Percentiles rank a stretch among this genome's conserved stretches.
Evolutionary conservation across 306 rosid species (phyloP).

Genomic region (Corylus heterophylla): DNA sequence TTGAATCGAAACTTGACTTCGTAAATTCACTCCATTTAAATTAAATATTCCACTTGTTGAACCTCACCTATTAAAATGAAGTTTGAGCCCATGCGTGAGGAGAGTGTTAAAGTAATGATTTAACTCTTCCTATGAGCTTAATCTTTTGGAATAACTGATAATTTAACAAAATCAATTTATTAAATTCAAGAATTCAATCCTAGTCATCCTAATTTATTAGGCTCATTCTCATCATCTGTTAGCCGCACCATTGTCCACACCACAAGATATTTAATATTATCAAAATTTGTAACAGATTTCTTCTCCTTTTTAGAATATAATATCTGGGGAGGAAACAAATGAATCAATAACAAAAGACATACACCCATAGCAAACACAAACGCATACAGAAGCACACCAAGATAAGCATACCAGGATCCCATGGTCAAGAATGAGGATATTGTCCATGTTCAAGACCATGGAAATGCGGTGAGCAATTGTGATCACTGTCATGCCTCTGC

Average conservation of each 20-base stretch:
- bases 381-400: constrained; percentile 12
- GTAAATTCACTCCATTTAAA: no score
- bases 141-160: no score
- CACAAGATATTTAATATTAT: background rate
- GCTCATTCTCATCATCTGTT: background rate
- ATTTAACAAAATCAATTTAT: background rate
- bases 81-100: no score
- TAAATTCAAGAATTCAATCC: background rate
- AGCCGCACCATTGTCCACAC: background rate
- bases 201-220: background rate
- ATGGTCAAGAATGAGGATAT: constrained; percentile 73
- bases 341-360: background rate
- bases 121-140: no score
- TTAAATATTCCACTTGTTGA: no score
- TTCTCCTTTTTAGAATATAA: background rate
- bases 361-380: background rate
- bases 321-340: background rate
- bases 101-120: no score
- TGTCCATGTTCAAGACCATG: constrained; percentile 77
- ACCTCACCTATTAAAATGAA: no score
- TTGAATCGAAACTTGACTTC: no score
- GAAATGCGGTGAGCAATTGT: constrained; percentile 97
- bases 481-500: constrained; percentile 77
- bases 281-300: background rate
- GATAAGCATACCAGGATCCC: constrained; percentile 69